Base-by-base conservation (phyloP, 441 rosid genomes). In the Mallotus repandus region DNA sequence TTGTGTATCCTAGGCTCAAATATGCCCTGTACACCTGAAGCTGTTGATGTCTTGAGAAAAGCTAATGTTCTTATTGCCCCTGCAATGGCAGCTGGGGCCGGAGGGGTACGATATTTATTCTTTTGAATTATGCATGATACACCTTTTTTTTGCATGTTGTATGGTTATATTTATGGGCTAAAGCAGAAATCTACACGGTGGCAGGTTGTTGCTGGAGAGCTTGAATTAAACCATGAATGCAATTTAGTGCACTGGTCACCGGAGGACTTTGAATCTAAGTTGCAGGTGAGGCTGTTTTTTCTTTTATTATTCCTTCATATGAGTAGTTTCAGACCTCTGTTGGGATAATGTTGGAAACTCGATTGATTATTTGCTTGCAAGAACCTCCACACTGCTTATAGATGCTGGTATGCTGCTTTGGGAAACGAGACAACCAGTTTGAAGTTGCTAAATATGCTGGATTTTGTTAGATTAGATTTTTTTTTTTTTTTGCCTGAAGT, bases 1-100 rank as follows among this genome's bases (percentile, higher is more conserved):
- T 79, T 35, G 53, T 38, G 41, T 5, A 38, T 41, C 65, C 54
- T 74, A 93, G 98, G 99, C 78, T 92, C 99, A 71, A 93, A 87
- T 81, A 96, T 96, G 99, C 97, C 99, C 6, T 96, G 98, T 79
- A 90, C 98, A 63, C 86, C 96, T 74, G 99, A 93, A 87, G 99
- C 97, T 46, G 87, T 88, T 74, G 97, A 93, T 70, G 85, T 92
- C 75, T 82, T 96, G 84, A 92, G 89, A 80, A 93, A 92, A 81
- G 93, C 96, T 53, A 92, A 88, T 83, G 90, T 96, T 73, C 93
- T 96, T 59, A 84, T 91, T 48, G 99, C 98, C 79, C 99, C 98
- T 85, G 92, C 98, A 64, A 84, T 93, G 86, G 99, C 99, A 48
- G 97, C 99, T 77, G 98, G 98, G 83, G 97, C 99, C 73, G 99